Evolutionary conservation across 192 early-diverging fungal genomes (phyloP).

Genomic region (Haplosporangium gracile): DNA sequence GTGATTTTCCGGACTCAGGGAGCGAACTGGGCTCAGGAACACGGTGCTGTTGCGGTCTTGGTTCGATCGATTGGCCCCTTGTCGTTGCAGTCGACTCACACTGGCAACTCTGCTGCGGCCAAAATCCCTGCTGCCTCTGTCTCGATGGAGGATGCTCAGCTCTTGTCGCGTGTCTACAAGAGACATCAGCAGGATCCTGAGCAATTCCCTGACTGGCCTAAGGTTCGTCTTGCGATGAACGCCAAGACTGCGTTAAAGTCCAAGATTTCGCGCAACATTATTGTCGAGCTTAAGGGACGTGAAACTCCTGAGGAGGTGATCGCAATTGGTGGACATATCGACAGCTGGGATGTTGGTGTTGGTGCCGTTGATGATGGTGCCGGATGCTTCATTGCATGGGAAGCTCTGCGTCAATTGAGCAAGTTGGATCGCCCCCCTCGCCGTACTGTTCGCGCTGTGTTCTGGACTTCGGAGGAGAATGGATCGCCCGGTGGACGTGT

Average conservation of each 20-base stretch:
- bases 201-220: conserved; percentile 59
- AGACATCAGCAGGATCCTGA: conserved; percentile 50
- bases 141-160: conserved; percentile 65
- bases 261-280: conserved; percentile 65
- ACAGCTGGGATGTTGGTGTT: conserved; percentile 61
- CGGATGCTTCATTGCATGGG: conserved; percentile 64
- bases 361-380: conserved; percentile 74
- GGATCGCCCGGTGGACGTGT: conserved; percentile 66
- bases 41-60: conserved; percentile 66
- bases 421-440: conserved; percentile 51
- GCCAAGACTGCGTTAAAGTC: conserved; percentile 50
- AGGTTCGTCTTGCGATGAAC: conserved; percentile 64
- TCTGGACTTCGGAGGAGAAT: conserved; percentile 75
- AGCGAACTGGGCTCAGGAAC: conserved; percentile 57
- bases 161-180: conserved; percentile 62
- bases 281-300: conserved; percentile 67
- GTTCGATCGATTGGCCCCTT: conserved; percentile 65
- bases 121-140: conserved; percentile 69
- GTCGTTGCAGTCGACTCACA: conserved; percentile 61
- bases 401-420: conserved; percentile 51
- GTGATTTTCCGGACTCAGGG: conserved; percentile 21
- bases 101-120: conserved; percentile 61
- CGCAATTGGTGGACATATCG: conserved; percentile 70
- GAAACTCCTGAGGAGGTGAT: conserved; percentile 65
- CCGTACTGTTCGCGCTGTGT: conserved; percentile 70